Evolutionary conservation across 208 protist species (phyloP).

Genomic region (Acanthamoeba culbertsoni): DNA sequence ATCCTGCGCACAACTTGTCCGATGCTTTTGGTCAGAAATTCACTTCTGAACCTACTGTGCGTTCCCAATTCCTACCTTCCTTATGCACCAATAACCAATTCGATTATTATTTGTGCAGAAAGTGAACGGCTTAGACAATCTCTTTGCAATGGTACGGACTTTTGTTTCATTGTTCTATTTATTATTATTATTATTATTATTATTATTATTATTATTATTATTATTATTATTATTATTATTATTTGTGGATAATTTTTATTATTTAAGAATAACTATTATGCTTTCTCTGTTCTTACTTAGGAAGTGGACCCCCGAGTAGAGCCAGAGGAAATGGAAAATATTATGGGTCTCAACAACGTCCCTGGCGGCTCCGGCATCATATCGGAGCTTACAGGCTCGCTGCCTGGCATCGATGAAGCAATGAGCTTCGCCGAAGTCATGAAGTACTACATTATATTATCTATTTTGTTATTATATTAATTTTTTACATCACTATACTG

Average conservation of each 20-base stretch:
- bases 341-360: conserved; percentile 61
- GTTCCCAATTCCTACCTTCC: not conserved
- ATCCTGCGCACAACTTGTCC: conserved; percentile 98
- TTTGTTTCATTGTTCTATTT: not conserved
- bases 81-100: no score
- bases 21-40: conserved; percentile 98
- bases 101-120: no score
- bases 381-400: conserved; percentile 69
- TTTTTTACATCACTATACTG: not conserved
- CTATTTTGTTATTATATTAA: not conserved
- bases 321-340: conserved; percentile 87
- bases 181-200: no score
- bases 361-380: conserved; percentile 44
- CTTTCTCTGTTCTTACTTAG: not conserved
- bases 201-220: no score
- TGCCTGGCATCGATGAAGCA: conserved; percentile 98
- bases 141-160: conserved; percentile 97
- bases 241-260: no score
- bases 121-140: conserved; percentile 91
- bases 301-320: not conserved
- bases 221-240: no score
- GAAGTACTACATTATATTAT: conserved; percentile 65
- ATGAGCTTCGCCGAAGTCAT: conserved; percentile 96
- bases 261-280: not conserved
- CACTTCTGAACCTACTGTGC: conserved; percentile 82